Evolutionary conservation across 768 basidiomycete species (phyloP).

Genomic region (Lactarius sanguifluus): DNA sequence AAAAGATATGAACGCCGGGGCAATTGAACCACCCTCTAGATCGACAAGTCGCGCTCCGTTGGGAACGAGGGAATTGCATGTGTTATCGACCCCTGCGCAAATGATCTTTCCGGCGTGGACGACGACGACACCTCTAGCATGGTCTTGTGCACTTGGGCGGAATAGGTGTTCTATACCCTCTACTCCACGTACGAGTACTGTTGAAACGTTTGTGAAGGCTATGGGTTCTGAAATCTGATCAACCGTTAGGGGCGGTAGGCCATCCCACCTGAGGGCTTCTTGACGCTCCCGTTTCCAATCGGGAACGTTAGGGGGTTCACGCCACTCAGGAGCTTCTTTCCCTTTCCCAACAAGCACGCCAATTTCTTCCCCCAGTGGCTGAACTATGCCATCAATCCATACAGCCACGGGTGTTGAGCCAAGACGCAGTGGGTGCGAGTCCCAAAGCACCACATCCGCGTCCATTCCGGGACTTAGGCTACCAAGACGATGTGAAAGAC

Average conservation of each 20-base stretch:
- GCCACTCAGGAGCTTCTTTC: slow-evolving; percentile 30
- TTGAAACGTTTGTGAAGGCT: slow-evolving; percentile 55
- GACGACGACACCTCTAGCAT: slow-evolving; percentile 40
- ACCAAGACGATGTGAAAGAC: slow-evolving; percentile 83
- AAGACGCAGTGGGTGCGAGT: slow-evolving; percentile 69
- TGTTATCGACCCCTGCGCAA: slow-evolving; percentile 41
- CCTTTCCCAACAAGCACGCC: slow-evolving; percentile 28
- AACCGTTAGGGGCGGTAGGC: slow-evolving; percentile 63
- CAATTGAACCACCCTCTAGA: slow-evolving; percentile 61
- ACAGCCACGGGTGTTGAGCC: slow-evolving; percentile 70
- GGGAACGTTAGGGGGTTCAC: slow-evolving; percentile 46
- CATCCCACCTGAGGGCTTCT: slow-evolving; percentile 58
- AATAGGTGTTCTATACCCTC: slow-evolving; percentile 23
- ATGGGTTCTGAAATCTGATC: slow-evolving; percentile 39
- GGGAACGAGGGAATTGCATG: slow-evolving; percentile 21
- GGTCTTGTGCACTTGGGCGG: slow-evolving; percentile 23
- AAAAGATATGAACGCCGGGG: slow-evolving; percentile 62
- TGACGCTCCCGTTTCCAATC: slow-evolving; percentile 61
- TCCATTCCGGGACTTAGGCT: slow-evolving; percentile 43
- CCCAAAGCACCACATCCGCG: slow-evolving; percentile 72
- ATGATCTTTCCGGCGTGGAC: slow-evolving; percentile 54
- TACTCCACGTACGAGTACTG: slow-evolving; percentile 34
- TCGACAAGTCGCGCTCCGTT: slow-evolving; percentile 41
- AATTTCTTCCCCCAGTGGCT: slow-evolving; percentile 47
- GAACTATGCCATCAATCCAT: slow-evolving; percentile 80